Evolutionary conservation across 2,329 filamentous ascomycete genomes (phyloP).

Genomic region (Fusarium sp.): DNA sequence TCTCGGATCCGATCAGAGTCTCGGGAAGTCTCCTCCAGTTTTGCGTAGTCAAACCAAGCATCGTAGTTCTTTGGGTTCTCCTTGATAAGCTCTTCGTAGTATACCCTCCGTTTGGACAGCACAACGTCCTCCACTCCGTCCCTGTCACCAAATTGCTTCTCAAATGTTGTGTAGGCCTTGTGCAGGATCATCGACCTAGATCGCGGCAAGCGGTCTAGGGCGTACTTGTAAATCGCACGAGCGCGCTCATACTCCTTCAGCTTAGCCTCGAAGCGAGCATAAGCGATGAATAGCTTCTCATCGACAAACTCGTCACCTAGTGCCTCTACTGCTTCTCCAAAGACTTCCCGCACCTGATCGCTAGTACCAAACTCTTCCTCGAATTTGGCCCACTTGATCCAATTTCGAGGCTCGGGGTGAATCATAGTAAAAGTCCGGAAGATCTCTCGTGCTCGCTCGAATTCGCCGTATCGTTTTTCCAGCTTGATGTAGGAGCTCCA

Average conservation of each 20-base stretch:
- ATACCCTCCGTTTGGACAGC: slow-evolving; percentile 90
- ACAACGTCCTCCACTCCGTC: slow-evolving; percentile 97
- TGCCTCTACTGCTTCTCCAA: slow-evolving; percentile 88
- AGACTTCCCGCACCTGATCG: slow-evolving; percentile 92
- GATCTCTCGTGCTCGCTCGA: slow-evolving; percentile 89
- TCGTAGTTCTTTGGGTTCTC: slow-evolving; percentile 98
- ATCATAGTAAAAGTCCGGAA: slow-evolving; percentile 92
- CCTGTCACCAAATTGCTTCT: slow-evolving; percentile 96
- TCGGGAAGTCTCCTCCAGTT: slow-evolving; percentile 88
- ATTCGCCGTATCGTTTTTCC: slow-evolving; percentile 95
- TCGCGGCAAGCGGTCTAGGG: slow-evolving; percentile 89
- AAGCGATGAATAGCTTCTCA: slow-evolving; percentile 94
- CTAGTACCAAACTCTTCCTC: slow-evolving; percentile 96
- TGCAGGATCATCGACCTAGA: slow-evolving; percentile 89
- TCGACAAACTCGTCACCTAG: slow-evolving; percentile 96
- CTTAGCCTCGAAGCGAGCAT: slow-evolving; percentile 94
- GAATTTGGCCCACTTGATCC: slow-evolving; percentile 99
- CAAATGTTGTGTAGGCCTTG: slow-evolving; percentile 96
- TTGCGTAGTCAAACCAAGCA: slow-evolving; percentile 95
- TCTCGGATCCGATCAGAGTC: slow-evolving; percentile 89
- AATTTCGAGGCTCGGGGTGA: slow-evolving; percentile 94
- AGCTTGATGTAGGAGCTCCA: slow-evolving; percentile 98
- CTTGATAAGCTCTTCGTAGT: slow-evolving; percentile 95
- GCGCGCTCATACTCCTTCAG: slow-evolving; percentile 96
- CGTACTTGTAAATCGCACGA: slow-evolving; percentile 96